Base-by-base conservation (phyloP, 805 yeast genomes). In the Pichia gijzeniarum region DNA sequence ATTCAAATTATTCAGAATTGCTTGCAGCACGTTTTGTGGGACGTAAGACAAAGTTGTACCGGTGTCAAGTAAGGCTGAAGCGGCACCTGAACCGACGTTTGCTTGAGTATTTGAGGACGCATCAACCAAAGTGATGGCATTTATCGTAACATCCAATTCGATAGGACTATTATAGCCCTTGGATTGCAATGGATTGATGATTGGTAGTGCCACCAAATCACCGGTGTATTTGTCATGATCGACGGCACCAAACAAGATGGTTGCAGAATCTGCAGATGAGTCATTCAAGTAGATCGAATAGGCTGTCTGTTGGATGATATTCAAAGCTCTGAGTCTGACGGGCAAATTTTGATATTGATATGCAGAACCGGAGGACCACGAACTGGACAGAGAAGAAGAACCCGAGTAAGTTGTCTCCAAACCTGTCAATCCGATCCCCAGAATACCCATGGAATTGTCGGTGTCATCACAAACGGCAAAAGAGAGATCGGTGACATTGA, bases 401-500 rank as follows among this genome's bases (percentile, higher is more conserved):
- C 57, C 52, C 35, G 54, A 62, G 30, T 58, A 44, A 1, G 91
- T 83, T 3, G 77, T 68, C 62, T 89, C 95, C 43, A 85, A 70
- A 12, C 79, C 84, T 4, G 75, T 64, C 41, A 83, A 69, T 13
- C 93, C 91, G 48, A 85, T 77, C 20, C 90, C 89, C 35, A 85
- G 63, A 25, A 85, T 90, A 47, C 95, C 91, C 48, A 73, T 64
- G 12, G 77, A 61, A 3, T 90, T 78, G 50, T 79, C 76, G 1
- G 87, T 74, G 34, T 62, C 60, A 57, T 78, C 78, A 3, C 85
- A 93, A 25, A 88, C 78, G 1, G 95, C 96, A 61, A 89, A 76
- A 4, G 87, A 76, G 19, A 84, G 64, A 43, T 69, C 65, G 0
- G 68, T 50, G 9, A 85, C 67, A 2, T 69, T 61, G 10, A 70